A percentile compares a stretch with the other conserved stretches of the same genome.
These are phyloP conservation scores for Microdochium paspali DNA, from an alignment of 2,329 filamentous ascomycete species.

Conservation along the genomic window DNA sequence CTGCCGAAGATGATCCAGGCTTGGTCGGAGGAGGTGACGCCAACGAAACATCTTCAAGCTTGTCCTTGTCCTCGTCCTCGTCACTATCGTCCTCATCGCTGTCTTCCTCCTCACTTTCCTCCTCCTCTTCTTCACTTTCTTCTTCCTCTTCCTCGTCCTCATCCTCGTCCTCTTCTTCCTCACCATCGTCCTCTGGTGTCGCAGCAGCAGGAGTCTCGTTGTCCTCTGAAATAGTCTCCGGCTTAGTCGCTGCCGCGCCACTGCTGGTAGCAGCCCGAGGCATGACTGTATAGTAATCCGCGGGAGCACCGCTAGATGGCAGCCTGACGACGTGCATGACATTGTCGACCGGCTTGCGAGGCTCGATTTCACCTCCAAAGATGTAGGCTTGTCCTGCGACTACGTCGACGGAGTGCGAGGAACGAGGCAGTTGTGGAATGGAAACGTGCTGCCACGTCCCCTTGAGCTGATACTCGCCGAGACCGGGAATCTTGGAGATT, in stretches of 20 bases:
- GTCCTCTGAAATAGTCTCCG: slow-evolving; percentile 1
- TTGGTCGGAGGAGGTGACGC: slow-evolving; percentile 17
- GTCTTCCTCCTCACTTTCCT: background rate
- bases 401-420: slow-evolving; percentile 62
- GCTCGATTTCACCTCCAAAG: slow-evolving; percentile 65
- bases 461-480: slow-evolving; percentile 22
- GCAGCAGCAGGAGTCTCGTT: slow-evolving; percentile 6
- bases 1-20: slow-evolving; percentile 6
- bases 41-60: slow-evolving; percentile 29
- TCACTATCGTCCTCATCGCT: slow-evolving; percentile 10
- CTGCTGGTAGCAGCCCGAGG: slow-evolving; percentile 27
- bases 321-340: slow-evolving; percentile 58
- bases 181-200: slow-evolving; percentile 6
- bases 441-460: slow-evolving; percentile 53
- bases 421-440: slow-evolving; percentile 52
- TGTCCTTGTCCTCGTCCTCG: slow-evolving; percentile 14
- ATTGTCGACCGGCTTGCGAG: slow-evolving; percentile 62
- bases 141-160: slow-evolving; percentile 6
- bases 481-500: slow-evolving; percentile 9
- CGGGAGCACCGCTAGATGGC: slow-evolving; percentile 44
- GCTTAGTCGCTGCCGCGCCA: background rate
- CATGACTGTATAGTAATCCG: slow-evolving; percentile 51
- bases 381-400: slow-evolving; percentile 48
- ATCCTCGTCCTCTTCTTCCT: slow-evolving; percentile 7
- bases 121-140: slow-evolving; percentile 2